phyloP scores from a whole-genome alignment of 179 eudicot genomes.

The Camellia oleifera region DNA sequence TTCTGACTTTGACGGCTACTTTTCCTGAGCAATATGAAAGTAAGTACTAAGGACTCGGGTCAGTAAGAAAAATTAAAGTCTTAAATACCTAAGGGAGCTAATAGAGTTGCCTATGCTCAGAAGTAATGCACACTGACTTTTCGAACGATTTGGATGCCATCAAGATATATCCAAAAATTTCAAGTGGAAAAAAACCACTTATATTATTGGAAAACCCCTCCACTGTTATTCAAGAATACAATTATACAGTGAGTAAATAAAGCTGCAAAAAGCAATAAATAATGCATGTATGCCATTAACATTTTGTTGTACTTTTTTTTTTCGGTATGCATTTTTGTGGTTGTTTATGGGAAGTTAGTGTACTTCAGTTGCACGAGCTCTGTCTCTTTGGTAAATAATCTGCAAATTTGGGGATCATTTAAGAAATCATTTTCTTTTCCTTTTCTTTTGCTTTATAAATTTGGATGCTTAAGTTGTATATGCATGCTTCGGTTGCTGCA shows the following conservation, averaged over 20 bases:
- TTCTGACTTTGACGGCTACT: neutral
- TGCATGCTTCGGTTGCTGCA: conserved; percentile 38
- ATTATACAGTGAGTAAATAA: neutral
- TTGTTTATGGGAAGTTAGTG: neutral
- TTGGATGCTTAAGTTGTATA: neutral
- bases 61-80: neutral
- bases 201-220: neutral
- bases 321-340: neutral
- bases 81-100: neutral
- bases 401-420: neutral
- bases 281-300: neutral
- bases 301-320: neutral
- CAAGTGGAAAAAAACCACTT: too few species aligned
- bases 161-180: too few species aligned
- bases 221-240: neutral
- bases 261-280: neutral
- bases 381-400: neutral
- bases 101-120: neutral
- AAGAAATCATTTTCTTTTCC: neutral
- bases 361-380: neutral
- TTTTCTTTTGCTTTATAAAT: neutral
- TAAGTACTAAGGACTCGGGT: neutral
- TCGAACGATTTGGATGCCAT: too few species aligned
- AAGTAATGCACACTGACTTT: too few species aligned
- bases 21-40: neutral